Evolutionary conservation across 2,329 filamentous ascomycete genomes (phyloP), one percentile per base, ranked within the genome.

Genomic region (Aspergillus eucalypticola): DNA sequence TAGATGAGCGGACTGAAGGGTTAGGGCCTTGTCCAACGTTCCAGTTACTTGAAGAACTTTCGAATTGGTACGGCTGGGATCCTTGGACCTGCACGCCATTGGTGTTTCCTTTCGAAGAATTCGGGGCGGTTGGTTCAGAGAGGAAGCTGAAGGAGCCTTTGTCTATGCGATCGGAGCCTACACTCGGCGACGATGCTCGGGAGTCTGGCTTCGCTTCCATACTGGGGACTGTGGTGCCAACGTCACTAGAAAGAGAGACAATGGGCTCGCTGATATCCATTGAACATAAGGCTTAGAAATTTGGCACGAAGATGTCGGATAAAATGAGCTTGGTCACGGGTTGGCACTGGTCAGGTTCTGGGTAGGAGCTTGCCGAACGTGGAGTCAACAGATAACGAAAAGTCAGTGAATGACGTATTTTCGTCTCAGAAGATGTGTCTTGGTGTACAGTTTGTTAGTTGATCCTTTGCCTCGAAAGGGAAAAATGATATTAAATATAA

Each of bases 1-100:
- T 91, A 46, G 89, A 85, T 50, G 89, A 90, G 64, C 77, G 72
- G 39, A 71, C 70, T 8, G 76, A 70, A 5, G 75, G 69, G n/a
- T 71, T 71, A 29, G 72, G 62, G 19, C 68, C 60, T 25, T 66
- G 64, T 39, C 59, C 55, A 15, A 84, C 79, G 56, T 83, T 60
- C 27, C 70, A 67, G 52, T 57, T 54, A 38, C 75, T 75, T 8
- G 65, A 60, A 59, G 56, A 60, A 56, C 54, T 54, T 39, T 73
- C 73, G 19, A 49, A 53, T 46, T 57, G 67, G 64, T 44, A 56
- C 15, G 53, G 46, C 52, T 67, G 69, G 15, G 60, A 54, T 49
- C 63, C 59, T 23, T 66, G 60, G 8, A 48, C 49, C 48, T 67
- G 66, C 32, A 21, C 44, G 32, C 25, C 54, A 55, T 54, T 41